phyloP scores from a whole-genome alignment of 495 filamentous ascomycete genomes.

The Neurospora sp. region DNA sequence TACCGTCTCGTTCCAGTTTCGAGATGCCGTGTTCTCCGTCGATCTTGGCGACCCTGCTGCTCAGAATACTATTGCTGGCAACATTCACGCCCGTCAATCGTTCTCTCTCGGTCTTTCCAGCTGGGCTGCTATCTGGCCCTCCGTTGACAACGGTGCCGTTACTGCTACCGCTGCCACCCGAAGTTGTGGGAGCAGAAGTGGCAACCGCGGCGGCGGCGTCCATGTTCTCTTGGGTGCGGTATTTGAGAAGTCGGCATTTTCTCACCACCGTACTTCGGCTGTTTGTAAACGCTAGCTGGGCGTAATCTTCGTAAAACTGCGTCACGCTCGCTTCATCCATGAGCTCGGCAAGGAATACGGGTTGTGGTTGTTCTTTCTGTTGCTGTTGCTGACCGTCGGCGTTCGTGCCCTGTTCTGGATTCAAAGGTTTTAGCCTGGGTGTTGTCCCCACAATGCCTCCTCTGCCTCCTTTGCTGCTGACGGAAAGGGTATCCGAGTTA shows the following conservation, averaged over 20 bases:
- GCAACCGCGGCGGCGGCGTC: constrained; percentile 26
- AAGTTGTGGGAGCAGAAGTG: neutral
- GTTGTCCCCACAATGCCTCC: constrained; percentile 34
- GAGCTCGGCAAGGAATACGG: constrained; percentile 83
- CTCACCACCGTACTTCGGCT: constrained; percentile 73
- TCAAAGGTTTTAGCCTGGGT: constrained; percentile 33
- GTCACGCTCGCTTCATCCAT: constrained; percentile 90
- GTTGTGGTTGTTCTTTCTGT: constrained; percentile 38
- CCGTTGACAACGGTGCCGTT: neutral
- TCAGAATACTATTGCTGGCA: constrained; percentile 35
- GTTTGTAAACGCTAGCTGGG: constrained; percentile 81
- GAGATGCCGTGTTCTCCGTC: constrained; percentile 68
- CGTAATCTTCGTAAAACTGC: constrained; percentile 93
- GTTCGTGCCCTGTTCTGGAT: constrained; percentile 21
- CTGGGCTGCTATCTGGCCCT: constrained; percentile 2
- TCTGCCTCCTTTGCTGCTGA: constrained; percentile 16
- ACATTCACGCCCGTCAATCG: neutral
- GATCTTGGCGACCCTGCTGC: constrained; percentile 48
- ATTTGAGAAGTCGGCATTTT: constrained; percentile 82
- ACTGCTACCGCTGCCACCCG: neutral
- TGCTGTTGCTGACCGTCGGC: constrained; percentile 6
- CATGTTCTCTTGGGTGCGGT: constrained; percentile 64
- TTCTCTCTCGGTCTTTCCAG: constrained; percentile 9
- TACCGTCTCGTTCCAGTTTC: constrained; percentile 74
- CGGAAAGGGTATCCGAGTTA: constrained; percentile 20